Conservation (phyloP, 2,329 filamentous ascomycete genomes). For the Fusarium praegraminearum region DNA sequence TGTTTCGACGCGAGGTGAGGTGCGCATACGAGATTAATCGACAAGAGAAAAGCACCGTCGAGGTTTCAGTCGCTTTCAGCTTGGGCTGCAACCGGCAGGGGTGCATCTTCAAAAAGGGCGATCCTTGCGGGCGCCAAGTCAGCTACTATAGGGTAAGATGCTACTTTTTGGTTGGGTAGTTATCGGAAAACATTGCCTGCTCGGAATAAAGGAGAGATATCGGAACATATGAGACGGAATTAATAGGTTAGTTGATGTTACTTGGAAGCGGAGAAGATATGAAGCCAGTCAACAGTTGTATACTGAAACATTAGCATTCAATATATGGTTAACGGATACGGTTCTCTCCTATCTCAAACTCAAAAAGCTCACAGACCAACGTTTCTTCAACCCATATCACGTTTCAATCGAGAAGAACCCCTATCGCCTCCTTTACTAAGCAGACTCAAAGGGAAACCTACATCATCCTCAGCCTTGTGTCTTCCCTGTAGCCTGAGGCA, state of each 20-base stretch:
- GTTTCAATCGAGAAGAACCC: background rate
- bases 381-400: too few relatives aligned
- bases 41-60: background rate
- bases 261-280: rapidly evolving
- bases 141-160: background rate
- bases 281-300: too few relatives aligned
- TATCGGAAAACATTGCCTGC: too few relatives aligned
- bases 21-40: background rate
- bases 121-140: background rate
- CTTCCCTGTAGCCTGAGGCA: background rate
- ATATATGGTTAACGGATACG: rapidly evolving
- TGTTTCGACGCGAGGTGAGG: background rate
- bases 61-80: background rate
- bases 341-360: too few relatives aligned
- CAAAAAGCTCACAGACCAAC: too few relatives aligned
- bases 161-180: background rate
- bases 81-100: background rate
- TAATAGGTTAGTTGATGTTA: rapidly evolving
- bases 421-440: background rate
- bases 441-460: background rate
- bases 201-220: too few relatives aligned
- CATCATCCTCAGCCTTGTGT: background rate
- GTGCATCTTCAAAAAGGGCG: background rate
- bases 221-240: rapidly evolving
- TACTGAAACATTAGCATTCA: too few relatives aligned